Conservation (phyloP, 495 filamentous ascomycete genomes). For the Astrothelium subdiscretum region DNA sequence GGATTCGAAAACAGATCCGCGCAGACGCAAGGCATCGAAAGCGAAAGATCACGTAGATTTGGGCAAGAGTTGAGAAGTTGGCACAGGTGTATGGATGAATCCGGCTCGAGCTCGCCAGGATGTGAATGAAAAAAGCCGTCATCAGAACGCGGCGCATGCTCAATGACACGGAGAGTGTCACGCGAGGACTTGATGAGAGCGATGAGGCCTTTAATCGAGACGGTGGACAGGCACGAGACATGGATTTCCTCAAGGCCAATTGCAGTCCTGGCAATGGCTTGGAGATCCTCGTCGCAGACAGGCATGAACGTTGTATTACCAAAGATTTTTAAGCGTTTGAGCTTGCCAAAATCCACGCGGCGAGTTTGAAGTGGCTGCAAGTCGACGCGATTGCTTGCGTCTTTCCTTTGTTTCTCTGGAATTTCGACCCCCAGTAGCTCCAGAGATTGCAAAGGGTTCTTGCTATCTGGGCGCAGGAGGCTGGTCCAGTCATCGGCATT, state of each 20-base stretch:
- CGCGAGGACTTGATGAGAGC: slow-evolving; percentile 37
- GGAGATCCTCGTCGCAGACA: slow-evolving; percentile 37
- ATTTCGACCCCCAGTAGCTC: slow-evolving; percentile 39
- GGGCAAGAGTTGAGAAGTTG: slow-evolving; percentile 35
- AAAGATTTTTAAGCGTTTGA: slow-evolving; percentile 41
- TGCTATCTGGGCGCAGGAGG: slow-evolving; percentile 24
- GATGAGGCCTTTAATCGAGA: slow-evolving; percentile 38
- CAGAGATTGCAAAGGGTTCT: slow-evolving; percentile 32
- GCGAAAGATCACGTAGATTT: slow-evolving; percentile 33
- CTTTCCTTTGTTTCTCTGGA: slow-evolving; percentile 25
- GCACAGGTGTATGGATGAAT: slow-evolving; percentile 34
- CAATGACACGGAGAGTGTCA: slow-evolving; percentile 37
- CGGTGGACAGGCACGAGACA: slow-evolving; percentile 38
- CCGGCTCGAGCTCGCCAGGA: slow-evolving; percentile 22
- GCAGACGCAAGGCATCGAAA: slow-evolving; percentile 40
- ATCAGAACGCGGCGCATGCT: slow-evolving; percentile 39
- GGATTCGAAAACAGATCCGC: slow-evolving; percentile 34
- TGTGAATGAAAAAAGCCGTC: slow-evolving; percentile 39
- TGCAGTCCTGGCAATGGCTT: slow-evolving; percentile 37
- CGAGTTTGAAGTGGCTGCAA: slow-evolving; percentile 24
- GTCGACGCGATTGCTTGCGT: slow-evolving; percentile 20
- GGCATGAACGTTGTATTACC: slow-evolving; percentile 42
- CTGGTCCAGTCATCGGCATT: slow-evolving; percentile 33
- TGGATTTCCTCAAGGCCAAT: slow-evolving; percentile 39
- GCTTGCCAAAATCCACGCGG: slow-evolving; percentile 32